Evolutionary conservation across 2,329 filamentous ascomycete species (phyloP).

Genomic region (Sclerotinia subarctica): DNA sequence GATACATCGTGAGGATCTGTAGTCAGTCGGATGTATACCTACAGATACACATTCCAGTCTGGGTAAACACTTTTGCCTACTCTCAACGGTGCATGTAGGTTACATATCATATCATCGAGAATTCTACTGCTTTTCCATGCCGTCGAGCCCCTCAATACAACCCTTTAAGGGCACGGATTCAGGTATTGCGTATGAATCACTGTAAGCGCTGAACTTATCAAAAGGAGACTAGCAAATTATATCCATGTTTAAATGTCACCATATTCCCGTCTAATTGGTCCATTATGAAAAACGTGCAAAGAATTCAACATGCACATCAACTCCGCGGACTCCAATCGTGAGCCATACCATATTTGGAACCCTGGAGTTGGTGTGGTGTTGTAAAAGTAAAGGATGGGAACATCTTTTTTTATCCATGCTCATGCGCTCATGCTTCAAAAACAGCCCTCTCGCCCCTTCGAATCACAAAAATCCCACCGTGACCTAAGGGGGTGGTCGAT

Average conservation of each 20-base stretch:
- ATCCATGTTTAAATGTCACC: slow-evolving; percentile 3
- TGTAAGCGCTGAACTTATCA: slow-evolving; percentile 13
- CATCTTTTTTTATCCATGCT: slow-evolving; percentile 7
- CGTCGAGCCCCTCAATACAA: slow-evolving; percentile 2
- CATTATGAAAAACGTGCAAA: not conserved
- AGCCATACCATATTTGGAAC: slow-evolving; percentile 30
- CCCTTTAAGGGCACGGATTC: slow-evolving; percentile 8
- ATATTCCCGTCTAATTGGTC: not conserved
- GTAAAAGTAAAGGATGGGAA: not conserved
- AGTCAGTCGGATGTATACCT: not conserved
- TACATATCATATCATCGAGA: not conserved
- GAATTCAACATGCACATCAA: slow-evolving; percentile 24
- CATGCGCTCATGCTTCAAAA: slow-evolving; percentile 14
- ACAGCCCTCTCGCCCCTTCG: slow-evolving; percentile 14
- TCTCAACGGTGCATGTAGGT: not conserved
- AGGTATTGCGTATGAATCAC: slow-evolving; percentile 4
- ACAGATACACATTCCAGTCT: not conserved
- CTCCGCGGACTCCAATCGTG: slow-evolving; percentile 24
- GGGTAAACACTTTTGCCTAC: not conserved
- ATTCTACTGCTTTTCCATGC: not conserved
- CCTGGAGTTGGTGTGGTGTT: slow-evolving; percentile 17
- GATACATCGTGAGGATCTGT: not conserved
- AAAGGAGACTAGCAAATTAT: slow-evolving; percentile 14
- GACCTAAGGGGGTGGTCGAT: slow-evolving; percentile 16
- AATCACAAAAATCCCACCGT: slow-evolving; percentile 11